These are phyloP conservation scores for Xylaria venustula DNA, from an alignment of 495 filamentous ascomycete species.

Conservation along the genomic window DNA sequence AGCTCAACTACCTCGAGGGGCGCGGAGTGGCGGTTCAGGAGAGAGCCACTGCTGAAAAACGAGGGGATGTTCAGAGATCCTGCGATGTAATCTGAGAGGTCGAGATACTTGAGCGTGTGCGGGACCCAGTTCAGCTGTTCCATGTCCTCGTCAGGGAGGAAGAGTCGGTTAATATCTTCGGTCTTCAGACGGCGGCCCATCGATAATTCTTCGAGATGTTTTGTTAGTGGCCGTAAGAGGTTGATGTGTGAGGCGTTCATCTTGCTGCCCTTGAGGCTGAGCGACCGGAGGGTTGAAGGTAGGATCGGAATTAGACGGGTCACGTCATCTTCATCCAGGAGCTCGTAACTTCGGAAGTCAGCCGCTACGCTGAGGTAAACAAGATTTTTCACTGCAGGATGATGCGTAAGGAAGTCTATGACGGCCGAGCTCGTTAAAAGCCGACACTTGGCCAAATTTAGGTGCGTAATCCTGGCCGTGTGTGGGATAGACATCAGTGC, in stretches of 20 bases:
- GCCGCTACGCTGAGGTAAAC: conserved; percentile 74
- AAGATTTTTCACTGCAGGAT: conserved; percentile 67
- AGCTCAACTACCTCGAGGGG: conserved; percentile 82
- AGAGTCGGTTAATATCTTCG: conserved; percentile 60
- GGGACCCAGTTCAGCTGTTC: conserved; percentile 52
- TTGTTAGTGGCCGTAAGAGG: conserved; percentile 67
- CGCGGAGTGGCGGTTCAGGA: conserved; percentile 61
- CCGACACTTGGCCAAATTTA: conserved; percentile 77
- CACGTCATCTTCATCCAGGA: conserved; percentile 66
- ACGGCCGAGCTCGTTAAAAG: conserved; percentile 64
- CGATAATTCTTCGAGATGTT: conserved; percentile 78
- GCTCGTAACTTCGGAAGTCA: conserved; percentile 70
- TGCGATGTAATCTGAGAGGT: conserved; percentile 62
- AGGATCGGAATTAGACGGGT: conserved; percentile 65
- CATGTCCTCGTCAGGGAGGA: conserved; percentile 45
- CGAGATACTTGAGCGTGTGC: conserved; percentile 72
- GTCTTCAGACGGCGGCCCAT: conserved; percentile 68
- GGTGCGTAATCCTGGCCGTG: conserved; percentile 72
- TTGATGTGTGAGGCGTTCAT: conserved; percentile 65
- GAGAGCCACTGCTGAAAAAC: conserved; percentile 59
- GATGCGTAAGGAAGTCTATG: conserved; percentile 69
- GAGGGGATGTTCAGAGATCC: conserved; percentile 58
- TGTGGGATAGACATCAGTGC: conserved; percentile 70
- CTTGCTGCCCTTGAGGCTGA: conserved; percentile 75
- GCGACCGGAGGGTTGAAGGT: conserved; percentile 65